Base-by-base conservation (phyloP, 352 stramenopile species). In the Phytophthora hibernalis region DNA sequence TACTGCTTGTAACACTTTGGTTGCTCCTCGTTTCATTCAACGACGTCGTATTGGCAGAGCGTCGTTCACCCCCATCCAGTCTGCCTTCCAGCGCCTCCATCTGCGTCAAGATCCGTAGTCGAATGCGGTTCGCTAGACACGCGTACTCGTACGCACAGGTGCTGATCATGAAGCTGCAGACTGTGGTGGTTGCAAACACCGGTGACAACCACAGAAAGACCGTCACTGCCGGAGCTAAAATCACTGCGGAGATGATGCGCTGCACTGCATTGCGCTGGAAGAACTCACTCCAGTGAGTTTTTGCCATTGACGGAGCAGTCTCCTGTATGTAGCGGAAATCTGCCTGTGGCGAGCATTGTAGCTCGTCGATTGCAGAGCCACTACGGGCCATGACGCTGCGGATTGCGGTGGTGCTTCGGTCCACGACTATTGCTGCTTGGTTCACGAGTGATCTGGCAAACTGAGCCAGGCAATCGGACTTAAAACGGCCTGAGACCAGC, bases 121-220 rank as follows among this genome's bases (percentile, higher is more conserved):
- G 76, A 43, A 93, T 91, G 52, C 85, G 75, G 61, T 88, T 77
- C 3, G 82, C 76, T 33, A 93, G 72, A 71, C 82, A 93, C 58
- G 85, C 68, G 55, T 86, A 93, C 50, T 93, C 84, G 73, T 89
- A 93, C 24, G 68, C 74, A 53, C 78, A 89, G 6, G 83, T 70
- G 42, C 72, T 85, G 53, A 71, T 82, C 35, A 91, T 62, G 22
- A 87, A 84, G 42, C 73, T 80, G 60, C 82, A 91, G 10, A 89
- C 77, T 4, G 82, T 89, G 28, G 80, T 78, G 12, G 80, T 89
- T 0, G 79, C 82, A 53, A 88, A 87, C 16, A 72, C 80, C 5
- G 82, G 82, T 45, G 82, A 91, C 31, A 78, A 37, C 82, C 82
- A 89, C 15, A 93, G 65, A 58, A 91, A 91, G 20, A 82, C 49